Evolutionary conservation across 2,329 filamentous ascomycete species (phyloP).

Genomic region (Pseudogymnoascus sp.): DNA sequence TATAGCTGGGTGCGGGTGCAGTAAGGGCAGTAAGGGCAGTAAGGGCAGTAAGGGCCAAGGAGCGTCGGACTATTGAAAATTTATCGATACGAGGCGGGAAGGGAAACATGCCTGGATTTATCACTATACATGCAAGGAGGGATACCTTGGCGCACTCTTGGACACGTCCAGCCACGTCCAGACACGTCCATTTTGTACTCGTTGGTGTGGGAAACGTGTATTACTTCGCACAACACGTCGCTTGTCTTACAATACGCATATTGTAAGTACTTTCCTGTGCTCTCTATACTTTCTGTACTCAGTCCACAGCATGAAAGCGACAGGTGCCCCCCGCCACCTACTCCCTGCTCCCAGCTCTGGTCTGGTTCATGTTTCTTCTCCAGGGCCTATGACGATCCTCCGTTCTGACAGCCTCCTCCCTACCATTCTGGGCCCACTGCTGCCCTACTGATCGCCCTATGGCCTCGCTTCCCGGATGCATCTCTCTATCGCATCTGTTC

Average conservation of each 20-base stretch:
- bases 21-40: too few relatives aligned
- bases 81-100: background rate
- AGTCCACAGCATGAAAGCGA: background rate
- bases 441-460: slow-evolving; percentile 1
- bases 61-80: background rate
- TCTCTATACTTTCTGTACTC: background rate
- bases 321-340: background rate
- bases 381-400: background rate
- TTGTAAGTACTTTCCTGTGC: background rate
- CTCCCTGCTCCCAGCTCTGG: background rate
- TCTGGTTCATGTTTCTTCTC: background rate
- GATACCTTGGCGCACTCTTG: background rate
- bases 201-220: background rate
- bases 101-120: background rate
- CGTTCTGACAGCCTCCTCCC: background rate
- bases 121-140: background rate
- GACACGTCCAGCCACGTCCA: background rate
- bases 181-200: background rate
- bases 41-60: background rate
- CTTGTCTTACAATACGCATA: background rate
- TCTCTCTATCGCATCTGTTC: slow-evolving; percentile 1
- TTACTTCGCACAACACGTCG: background rate
- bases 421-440: background rate
- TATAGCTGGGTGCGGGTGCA: background rate
- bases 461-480: slow-evolving; percentile 3